Evolutionary conservation across 805 yeast genomes (phyloP).

Genomic region (Pichia manshurica): DNA sequence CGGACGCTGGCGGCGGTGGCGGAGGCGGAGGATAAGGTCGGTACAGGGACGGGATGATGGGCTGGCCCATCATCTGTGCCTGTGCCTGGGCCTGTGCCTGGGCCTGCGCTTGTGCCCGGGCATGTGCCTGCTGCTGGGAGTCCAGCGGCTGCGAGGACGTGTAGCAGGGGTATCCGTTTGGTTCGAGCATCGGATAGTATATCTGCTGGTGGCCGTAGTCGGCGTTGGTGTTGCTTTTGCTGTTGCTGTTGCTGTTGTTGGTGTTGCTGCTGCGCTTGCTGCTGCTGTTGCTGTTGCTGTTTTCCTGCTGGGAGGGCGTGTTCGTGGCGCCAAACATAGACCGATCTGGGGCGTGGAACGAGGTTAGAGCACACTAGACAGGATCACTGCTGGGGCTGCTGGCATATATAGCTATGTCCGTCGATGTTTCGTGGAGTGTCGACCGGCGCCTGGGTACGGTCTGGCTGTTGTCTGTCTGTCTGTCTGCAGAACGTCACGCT

Average conservation of each 20-base stretch:
- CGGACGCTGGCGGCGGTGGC: neutral
- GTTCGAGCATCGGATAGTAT: constrained; percentile 2
- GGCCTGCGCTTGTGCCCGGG: constrained; percentile 1
- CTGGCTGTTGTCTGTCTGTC: no score
- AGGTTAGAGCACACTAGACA: no score
- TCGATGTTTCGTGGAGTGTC: no score
- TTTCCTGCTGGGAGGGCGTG: neutral
- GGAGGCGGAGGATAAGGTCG: constrained; percentile 8
- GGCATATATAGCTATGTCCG: no score
- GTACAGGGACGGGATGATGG: neutral
- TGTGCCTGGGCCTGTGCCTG: constrained; percentile 1
- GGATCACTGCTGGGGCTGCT: no score
- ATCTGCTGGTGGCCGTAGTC: constrained; percentile 2
- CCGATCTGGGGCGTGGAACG: no score
- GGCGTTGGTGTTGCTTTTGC: constrained; percentile 6
- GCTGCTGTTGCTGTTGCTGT: constrained; percentile 8
- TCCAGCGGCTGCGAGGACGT: neutral
- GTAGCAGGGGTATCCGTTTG: constrained; percentile 2
- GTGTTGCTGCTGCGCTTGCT: constrained; percentile 7
- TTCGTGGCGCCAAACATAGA: no score
- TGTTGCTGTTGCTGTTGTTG: constrained; percentile 8
- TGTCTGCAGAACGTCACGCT: no score
- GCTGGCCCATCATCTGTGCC: constrained; percentile 1
- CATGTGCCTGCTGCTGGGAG: constrained; percentile 5
- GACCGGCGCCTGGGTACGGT: no score